A percentile compares a stretch with the other conserved stretches of the same genome.
Conservation (phyloP, 768 basidiomycete genomes). For the Boletus rubropictus region DNA sequence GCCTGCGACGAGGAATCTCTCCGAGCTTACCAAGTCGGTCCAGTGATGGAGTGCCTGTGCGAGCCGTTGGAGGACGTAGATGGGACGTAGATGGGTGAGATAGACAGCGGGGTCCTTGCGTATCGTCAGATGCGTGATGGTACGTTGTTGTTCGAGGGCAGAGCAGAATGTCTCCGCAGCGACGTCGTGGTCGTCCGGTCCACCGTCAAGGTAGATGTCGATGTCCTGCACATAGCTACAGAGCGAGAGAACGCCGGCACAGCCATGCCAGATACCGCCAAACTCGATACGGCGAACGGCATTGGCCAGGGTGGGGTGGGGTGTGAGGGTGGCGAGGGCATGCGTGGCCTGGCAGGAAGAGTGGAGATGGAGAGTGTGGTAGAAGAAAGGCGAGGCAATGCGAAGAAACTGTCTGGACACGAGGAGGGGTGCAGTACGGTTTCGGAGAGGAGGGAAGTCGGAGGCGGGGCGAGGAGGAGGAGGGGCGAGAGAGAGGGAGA, state of each 20-base stretch:
- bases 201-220: slow-evolving; percentile 32
- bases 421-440: slow-evolving; percentile 41
- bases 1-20: neutral
- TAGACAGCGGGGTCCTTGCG: slow-evolving; percentile 49
- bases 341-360: slow-evolving; percentile 35
- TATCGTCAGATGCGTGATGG: slow-evolving; percentile 44
- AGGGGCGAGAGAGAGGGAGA: slow-evolving; percentile 29
- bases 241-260: slow-evolving; percentile 34
- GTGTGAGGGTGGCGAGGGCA: slow-evolving; percentile 35
- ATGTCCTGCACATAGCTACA: slow-evolving; percentile 34
- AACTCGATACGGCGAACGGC: slow-evolving; percentile 40
- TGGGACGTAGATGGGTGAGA: slow-evolving; percentile 46
- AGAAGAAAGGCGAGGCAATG: slow-evolving; percentile 53
- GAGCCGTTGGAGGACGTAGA: slow-evolving; percentile 41
- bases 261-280: slow-evolving; percentile 36
- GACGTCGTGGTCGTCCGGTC: slow-evolving; percentile 5
- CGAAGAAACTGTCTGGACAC: slow-evolving; percentile 49
- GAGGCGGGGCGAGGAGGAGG: slow-evolving; percentile 21
- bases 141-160: slow-evolving; percentile 34
- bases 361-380: slow-evolving; percentile 45
- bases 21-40: slow-evolving; percentile 42
- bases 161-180: slow-evolving; percentile 36
- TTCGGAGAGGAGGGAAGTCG: slow-evolving; percentile 15
- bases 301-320: slow-evolving; percentile 34
- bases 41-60: slow-evolving; percentile 41